Evolutionary conservation across 495 filamentous ascomycete species (phyloP), one percentile per base, ranked within the genome.

Genomic region (Trypethelium eluteriae): DNA sequence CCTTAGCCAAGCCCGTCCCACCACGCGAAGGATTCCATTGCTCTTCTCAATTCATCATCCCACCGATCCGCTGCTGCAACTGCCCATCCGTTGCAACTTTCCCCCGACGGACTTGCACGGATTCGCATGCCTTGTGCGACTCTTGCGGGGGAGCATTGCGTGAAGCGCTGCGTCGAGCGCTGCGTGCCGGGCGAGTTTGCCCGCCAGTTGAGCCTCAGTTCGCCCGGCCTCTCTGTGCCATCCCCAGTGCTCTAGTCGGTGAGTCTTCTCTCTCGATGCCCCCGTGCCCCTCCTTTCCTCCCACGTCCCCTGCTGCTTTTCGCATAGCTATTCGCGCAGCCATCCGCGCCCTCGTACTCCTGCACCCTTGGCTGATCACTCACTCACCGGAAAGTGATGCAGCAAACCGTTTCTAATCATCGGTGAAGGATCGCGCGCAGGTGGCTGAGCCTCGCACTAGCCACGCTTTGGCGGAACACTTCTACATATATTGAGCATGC

Each of bases 391-490:
- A 59, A 59, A 7, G 6, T 10, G 11, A 36, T 36, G 7, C 32
- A 7, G 25, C 53, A 59, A 59, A 59, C 53, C 53, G 53, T 59
- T 35, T 59, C 5, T 53, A 9, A 14, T 36, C 25, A 35, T 59
- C 53, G 53, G 53, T 59, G 53, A 59, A 59, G 53, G 53, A 59
- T 59, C 36, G 11, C 7, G 49, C 16, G 14, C n/a, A 53, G 32
- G 53, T 59, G 53, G 53, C 53, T 59, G 5, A 59, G 53, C 53
- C 53, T 59, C 36, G 53, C 53, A 59, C 53, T 59, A 59, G 53
- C 53, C 53, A 59, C 53, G 53, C 25, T 36, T 59, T 36, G 18
- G 7, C 7, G 11, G 49, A 53, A n/a, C 11, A 0, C 49, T 7
- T 10, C 25, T 36, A 53, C 49, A 16, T 18, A 18, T 2, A 53